Base-by-base conservation (phyloP, 768 basidiomycete genomes). In the Nidula microcarpa region DNA sequence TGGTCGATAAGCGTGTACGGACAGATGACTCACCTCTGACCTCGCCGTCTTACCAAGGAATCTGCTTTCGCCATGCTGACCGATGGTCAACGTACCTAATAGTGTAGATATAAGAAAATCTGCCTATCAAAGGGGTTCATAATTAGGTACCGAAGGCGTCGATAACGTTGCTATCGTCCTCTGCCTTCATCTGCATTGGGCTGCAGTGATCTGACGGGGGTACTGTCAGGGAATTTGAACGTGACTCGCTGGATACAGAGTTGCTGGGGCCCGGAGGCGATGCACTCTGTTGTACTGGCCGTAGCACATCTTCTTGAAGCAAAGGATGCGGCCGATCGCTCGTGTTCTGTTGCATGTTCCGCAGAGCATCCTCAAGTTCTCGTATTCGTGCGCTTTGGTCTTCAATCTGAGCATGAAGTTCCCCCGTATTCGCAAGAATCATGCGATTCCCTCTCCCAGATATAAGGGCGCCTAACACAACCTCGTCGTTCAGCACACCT, bases 11-110 rank as follows among this genome's bases (percentile, higher is more conserved):
- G 18, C 11, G 48, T 23, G 34, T 34, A 49, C 3, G 3, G 33
- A 35, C 33, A 41, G 14, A 51, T 11, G 9, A 60, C 78, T 49
- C 57, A 87, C 86, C 75, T 89, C 87, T 18, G 84, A 75, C 36
- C 85, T 79, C 5, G 88, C 83, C 0, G 85, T 89, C 53, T 77
- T 75, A 14, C 88, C 86, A 53, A 84, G 72, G 62, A 84, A 86
- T 35, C 67, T 75, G 0, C 78, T 74, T 56, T 81, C 80, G 0
- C 82, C 83, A 46, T 77, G 65, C 18, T 74, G 63, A n/a, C 77
- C 81, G 23, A 87, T 72, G 2, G 76, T 77, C 49, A 87, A 67
- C 7, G 85, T 86, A 14, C 84, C 84, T 83, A 49, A 9, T 10
- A 45, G 46, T 50, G 48, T 49, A 18, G n/a, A 9, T 13, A 37